These are phyloP conservation scores for Trypanosoma melophagium DNA, from an alignment of 208 protist species.

Conservation along the genomic window DNA sequence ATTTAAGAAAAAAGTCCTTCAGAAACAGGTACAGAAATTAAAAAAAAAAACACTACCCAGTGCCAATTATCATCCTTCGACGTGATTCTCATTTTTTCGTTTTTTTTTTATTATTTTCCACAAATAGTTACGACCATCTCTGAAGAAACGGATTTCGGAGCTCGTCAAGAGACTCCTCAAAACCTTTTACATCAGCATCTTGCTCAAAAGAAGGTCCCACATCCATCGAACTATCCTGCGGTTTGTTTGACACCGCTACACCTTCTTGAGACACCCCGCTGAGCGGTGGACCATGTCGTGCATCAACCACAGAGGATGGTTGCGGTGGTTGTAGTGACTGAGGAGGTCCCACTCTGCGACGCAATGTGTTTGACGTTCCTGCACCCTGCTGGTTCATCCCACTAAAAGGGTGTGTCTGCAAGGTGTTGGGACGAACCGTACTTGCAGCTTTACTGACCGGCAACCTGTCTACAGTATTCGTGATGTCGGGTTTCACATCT, in stretches of 20 bases:
- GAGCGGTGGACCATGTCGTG: background rate
- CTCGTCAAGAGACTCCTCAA: conserved; percentile 38
- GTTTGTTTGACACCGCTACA: too few species aligned
- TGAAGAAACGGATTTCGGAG: conserved; percentile 76
- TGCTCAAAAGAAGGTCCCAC: background rate
- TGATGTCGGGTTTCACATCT: too few species aligned
- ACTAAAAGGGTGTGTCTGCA: too few species aligned
- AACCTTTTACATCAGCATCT: background rate
- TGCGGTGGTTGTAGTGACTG: background rate
- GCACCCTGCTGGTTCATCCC: too few species aligned
- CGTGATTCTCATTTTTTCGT: background rate
- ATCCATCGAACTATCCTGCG: background rate
- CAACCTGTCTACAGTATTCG: too few species aligned
- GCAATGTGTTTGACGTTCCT: too few species aligned
- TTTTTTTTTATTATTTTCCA: background rate
- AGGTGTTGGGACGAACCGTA: too few species aligned
- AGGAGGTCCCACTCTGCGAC: too few species aligned
- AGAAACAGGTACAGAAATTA: background rate
- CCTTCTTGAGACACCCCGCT: background rate
- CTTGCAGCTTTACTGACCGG: too few species aligned
- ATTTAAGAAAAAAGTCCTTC: too few species aligned
- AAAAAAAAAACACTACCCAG: conserved; percentile 3
- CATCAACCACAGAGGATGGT: background rate
- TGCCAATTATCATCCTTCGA: too few species aligned
- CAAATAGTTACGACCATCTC: conserved; percentile 45